Conservation (phyloP, 495 filamentous ascomycete genomes). For the Trichoderma asperelloides region DNA sequence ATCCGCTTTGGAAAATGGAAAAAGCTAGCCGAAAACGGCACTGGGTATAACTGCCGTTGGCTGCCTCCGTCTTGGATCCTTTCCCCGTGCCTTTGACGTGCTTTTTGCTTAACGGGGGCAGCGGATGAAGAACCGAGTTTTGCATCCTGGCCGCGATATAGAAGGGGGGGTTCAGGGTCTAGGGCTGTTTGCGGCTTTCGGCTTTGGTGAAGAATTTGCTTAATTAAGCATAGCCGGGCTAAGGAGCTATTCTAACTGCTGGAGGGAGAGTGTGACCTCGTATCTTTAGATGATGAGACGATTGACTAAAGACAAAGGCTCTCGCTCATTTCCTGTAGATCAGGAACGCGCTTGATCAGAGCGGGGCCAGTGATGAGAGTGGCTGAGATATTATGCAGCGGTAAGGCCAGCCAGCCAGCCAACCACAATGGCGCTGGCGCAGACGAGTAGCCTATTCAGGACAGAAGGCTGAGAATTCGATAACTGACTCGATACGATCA, state of each 20-base stretch:
- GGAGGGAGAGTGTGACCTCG: neutral
- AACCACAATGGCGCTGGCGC: neutral
- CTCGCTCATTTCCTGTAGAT: neutral
- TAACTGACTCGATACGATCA: neutral
- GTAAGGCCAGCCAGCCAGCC: neutral
- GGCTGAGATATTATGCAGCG: slow-evolving; percentile 2
- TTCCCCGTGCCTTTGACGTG: neutral
- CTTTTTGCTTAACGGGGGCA: neutral
- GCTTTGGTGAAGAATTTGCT: neutral
- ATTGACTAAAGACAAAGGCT: neutral
- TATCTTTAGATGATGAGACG: neutral
- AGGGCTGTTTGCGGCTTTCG: neutral
- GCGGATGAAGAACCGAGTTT: neutral
- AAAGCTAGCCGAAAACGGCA: neutral
- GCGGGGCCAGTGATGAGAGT: neutral
- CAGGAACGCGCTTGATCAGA: neutral
- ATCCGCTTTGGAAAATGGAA: no score
- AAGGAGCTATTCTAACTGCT: neutral
- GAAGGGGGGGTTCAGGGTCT: neutral
- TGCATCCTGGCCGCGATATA: neutral
- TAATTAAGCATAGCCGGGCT: neutral
- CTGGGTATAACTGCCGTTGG: neutral
- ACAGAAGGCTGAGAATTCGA: neutral
- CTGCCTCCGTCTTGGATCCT: neutral
- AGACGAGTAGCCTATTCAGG: neutral